Evolutionary conservation across 495 filamentous ascomycete genomes (phyloP).

Genomic region (Talaromyces proteolyticus): DNA sequence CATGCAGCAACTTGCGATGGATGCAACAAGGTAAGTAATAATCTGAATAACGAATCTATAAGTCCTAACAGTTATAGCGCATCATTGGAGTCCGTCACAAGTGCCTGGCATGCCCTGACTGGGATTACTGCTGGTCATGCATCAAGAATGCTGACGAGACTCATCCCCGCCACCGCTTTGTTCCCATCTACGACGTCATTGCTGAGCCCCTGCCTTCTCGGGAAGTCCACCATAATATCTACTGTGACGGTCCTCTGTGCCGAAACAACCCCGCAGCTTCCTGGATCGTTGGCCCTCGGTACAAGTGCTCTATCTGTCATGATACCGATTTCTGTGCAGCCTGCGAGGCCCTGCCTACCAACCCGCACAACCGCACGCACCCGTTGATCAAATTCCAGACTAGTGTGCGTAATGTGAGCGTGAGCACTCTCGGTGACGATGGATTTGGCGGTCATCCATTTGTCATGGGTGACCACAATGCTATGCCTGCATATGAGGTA

Average conservation of each 20-base stretch:
- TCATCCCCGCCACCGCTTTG: constrained; percentile 87
- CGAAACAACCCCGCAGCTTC: constrained; percentile 42
- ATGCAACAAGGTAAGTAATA: constrained; percentile 65
- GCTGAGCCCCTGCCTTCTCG: constrained; percentile 42
- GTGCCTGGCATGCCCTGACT: constrained; percentile 95
- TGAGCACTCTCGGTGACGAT: constrained; percentile 78
- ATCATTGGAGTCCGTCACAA: constrained; percentile 93
- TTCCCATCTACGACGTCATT: constrained; percentile 76
- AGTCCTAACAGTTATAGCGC: constrained; percentile 40
- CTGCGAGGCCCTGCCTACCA: constrained; percentile 82
- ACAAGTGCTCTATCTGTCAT: constrained; percentile 96
- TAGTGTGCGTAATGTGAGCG: constrained; percentile 79
- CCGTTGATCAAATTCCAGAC: constrained; percentile 97
- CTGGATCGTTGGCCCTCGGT: constrained; percentile 82
- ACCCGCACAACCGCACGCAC: constrained; percentile 88
- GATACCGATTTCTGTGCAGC: constrained; percentile 94
- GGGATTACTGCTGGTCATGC: constrained; percentile 90
- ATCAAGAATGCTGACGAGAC: constrained; percentile 53
- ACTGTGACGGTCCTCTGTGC: constrained; percentile 94
- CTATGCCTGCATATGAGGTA: constrained; percentile 1
- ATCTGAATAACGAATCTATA: not conserved
- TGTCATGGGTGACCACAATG: constrained; percentile 60
- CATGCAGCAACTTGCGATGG: constrained; percentile 94
- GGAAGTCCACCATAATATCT: constrained; percentile 74
- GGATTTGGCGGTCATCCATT: constrained; percentile 52